Evolutionary conservation across 2,329 filamentous ascomycete species (phyloP), one percentile per base, ranked within the genome.

Genomic region (Fusarium sarcochroum): DNA sequence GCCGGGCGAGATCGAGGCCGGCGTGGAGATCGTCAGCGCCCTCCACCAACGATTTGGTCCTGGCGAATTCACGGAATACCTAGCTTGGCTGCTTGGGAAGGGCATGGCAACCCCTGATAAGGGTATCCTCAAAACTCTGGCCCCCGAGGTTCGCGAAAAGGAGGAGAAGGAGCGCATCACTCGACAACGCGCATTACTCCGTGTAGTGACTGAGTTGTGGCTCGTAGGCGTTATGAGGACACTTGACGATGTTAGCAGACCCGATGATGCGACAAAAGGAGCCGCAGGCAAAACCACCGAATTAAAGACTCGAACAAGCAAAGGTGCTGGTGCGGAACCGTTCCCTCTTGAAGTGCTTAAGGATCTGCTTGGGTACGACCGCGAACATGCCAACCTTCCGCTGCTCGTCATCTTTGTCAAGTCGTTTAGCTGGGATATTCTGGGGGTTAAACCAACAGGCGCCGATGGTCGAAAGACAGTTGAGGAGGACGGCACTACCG

Each of bases 271-370:
- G n/a, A 87, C 87, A 25, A 89, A 85, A 79, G 86, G 85, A 78
- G 83, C 83, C 4, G 83, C 87, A 40, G 83, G 86, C 35, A 97
- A 94, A 78, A 81, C 85, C 8, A 87, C 83, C 46, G 89, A 87
- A 72, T 79, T 81, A 65, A 92, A 85, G 83, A 84, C 82, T 71
- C 87, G 87, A 62, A 75, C 84, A 23, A 80, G 82, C 52, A 88
- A 89, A 61, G 89, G 89, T 68, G 86, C 87, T 27, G 89, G 86
- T 40, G 87, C 93, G 3, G 96, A 99, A 68, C 96, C 96, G 1
- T 98, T 99, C 71, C 97, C 97, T 5, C 84, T 99, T 20, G 96
- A 99, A 78, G 95, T 98, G n/a, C 83, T 99, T 40, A 99, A 99
- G 81, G 97, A 99, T 77, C 87, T 99, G 69, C 86, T 99, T 17